Conservation (phyloP, 495 filamentous ascomycete genomes). For the Staphylotrichum tortipilum region DNA sequence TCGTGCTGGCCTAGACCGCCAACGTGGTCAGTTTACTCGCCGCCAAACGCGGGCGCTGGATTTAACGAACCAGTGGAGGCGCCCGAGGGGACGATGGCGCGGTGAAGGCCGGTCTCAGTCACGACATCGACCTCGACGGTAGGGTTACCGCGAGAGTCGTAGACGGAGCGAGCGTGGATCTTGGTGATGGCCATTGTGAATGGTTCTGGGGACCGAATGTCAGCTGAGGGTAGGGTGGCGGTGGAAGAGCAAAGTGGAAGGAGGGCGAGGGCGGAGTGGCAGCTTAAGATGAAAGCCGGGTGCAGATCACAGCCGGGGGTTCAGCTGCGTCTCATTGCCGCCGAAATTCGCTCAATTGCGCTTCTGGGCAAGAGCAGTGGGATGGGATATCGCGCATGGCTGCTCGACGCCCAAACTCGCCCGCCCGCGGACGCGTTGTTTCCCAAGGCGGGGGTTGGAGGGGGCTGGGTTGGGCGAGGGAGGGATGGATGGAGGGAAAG, state of each 20-base stretch:
- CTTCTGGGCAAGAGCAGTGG: background rate
- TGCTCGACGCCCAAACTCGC: conserved; percentile 7
- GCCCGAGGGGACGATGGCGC: conserved; percentile 96
- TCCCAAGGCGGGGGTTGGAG: background rate
- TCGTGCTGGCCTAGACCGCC: conserved; percentile 75
- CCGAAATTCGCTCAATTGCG: conserved; percentile 22
- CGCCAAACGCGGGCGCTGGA: background rate
- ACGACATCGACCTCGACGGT: conserved; percentile 90
- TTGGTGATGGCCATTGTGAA: conserved; percentile 86
- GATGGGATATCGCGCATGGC: conserved; percentile 20
- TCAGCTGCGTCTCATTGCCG: background rate
- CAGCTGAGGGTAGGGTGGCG: conserved; percentile 8
- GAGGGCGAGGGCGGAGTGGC: background rate
- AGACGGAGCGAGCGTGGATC: conserved; percentile 97
- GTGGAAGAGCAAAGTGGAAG: background rate
- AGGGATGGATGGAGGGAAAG: background rate
- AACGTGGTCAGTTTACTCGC: conserved; percentile 8
- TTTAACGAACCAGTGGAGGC: conserved; percentile 80
- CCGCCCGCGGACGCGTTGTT: background rate
- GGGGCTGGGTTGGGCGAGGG: background rate
- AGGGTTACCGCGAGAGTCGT: conserved; percentile 98
- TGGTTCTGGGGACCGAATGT: conserved; percentile 9
- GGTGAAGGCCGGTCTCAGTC: conserved; percentile 93
- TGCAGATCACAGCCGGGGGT: background rate
- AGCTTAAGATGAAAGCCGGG: background rate